Evolutionary conservation across 768 basidiomycete species (phyloP), one percentile per base, ranked within the genome.

Genomic region (Pleurotus djamor): DNA sequence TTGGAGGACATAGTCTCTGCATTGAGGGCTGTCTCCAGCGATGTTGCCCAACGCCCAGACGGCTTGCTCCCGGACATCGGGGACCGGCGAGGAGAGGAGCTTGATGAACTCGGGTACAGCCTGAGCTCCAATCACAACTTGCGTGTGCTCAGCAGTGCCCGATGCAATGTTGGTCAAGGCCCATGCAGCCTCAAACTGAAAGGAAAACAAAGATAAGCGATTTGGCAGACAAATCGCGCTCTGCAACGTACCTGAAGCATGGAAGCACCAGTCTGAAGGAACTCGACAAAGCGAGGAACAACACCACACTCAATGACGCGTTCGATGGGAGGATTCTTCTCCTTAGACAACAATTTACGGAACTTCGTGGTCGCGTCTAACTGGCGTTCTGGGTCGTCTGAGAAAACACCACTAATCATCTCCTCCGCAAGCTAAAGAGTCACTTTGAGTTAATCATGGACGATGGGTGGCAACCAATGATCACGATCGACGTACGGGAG

Each of bases 11-110:
- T 95, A 96, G 71, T 99, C 97, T 68, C 97, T 80, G 83, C 97
- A 99, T 70, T 91, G 87, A 17, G 97, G 97, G 64, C 94, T 96
- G 74, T 99, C 97, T 61, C 97, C 97, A 56, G 97, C 97, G 64
- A 99, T 98, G 77, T 99, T 99, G 59, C 97, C 97, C 61, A 99
- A 83, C 17, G 97, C 97, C 97, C 96, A 99, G 28, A 99, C 97
- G 28, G 97, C 97, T 76, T 99, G 97, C 76, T 99, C 97, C 61
- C 96, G 89, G 61, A 99, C 97, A 75, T 99, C 97, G 60, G 95
- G 82, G 38, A 97, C 94, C 45, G 87, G 79, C n/a, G 96, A 97
- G 7, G 93, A 95, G 44, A 98, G 79, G 49, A 99, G 86, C 66
- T 93, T 93, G 79, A 99, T 98, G 71, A 99, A 99, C 74, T 96